Evolutionary conservation across 805 yeast genomes (phyloP).

Genomic region (Saccharomycopsis guyanensis): DNA sequence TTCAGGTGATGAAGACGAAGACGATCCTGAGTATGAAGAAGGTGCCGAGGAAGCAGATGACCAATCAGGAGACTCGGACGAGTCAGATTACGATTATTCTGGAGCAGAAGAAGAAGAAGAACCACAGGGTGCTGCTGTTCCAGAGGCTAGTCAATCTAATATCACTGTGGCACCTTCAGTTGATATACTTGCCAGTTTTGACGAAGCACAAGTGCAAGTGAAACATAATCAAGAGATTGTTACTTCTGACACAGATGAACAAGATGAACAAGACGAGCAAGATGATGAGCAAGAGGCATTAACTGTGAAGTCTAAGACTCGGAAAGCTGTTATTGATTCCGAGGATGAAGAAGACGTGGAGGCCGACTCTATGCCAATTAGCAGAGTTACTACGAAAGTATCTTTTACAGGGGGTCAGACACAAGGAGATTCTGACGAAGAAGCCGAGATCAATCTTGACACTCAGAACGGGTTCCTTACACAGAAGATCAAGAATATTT

Average conservation of each 20-base stretch:
- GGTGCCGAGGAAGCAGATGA: slow-evolving; percentile 1
- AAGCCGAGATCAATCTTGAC: slow-evolving; percentile 15
- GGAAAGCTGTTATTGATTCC: slow-evolving; percentile 21
- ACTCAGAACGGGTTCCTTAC: slow-evolving; percentile 23
- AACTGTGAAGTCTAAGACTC: slow-evolving; percentile 6
- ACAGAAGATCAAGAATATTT: slow-evolving; percentile 16
- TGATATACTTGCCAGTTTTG: neutral
- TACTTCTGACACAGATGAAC: neutral
- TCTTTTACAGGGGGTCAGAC: neutral
- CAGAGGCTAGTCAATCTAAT: neutral
- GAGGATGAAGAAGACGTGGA: slow-evolving; percentile 20
- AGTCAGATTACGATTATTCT: neutral
- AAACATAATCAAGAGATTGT: slow-evolving; percentile 1
- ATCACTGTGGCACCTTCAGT: neutral
- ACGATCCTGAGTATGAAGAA: slow-evolving; percentile 10
- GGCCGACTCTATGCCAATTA: no score
- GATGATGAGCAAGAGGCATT: neutral
- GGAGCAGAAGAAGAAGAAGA: neutral
- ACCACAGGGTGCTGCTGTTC: neutral
- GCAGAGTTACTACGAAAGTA: no score
- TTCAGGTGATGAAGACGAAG: slow-evolving; percentile 4
- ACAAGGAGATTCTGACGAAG: slow-evolving; percentile 22
- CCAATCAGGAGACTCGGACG: neutral
- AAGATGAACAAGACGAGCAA: slow-evolving; percentile 8
- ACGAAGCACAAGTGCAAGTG: slow-evolving; percentile 2